Conservation (phyloP, 2,329 filamentous ascomycete genomes). For the Exophiala aquamarina region DNA sequence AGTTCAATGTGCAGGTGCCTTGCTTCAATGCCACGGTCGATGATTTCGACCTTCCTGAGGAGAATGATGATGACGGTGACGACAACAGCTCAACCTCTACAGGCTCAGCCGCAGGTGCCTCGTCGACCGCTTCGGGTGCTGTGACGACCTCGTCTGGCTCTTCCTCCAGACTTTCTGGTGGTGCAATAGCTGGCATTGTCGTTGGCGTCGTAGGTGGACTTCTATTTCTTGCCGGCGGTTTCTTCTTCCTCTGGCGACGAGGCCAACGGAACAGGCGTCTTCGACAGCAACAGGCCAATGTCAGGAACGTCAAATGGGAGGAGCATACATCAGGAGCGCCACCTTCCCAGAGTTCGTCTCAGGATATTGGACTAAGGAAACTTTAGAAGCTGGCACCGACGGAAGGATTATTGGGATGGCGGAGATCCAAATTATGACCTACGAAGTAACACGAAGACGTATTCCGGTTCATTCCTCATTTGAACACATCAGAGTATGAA, state of each 20-base stretch:
- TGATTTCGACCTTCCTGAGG: slow-evolving; percentile 31
- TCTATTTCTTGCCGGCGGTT: slow-evolving; percentile 2
- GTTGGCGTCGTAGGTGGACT: slow-evolving; percentile 20
- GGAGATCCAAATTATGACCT: too few relatives aligned
- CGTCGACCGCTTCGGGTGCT: slow-evolving; percentile 29
- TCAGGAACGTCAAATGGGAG: slow-evolving; percentile 23
- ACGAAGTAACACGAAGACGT: too few relatives aligned
- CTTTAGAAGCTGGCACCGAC: background rate
- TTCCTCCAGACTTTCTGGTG: slow-evolving; percentile 35
- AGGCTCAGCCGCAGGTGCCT: slow-evolving; percentile 23
- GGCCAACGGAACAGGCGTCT: slow-evolving; percentile 18
- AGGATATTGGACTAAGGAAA: background rate
- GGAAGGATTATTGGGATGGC: too few relatives aligned
- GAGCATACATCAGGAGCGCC: slow-evolving; percentile 3
- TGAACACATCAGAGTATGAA: background rate
- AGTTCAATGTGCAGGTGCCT: slow-evolving; percentile 43
- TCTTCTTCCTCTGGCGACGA: slow-evolving; percentile 19
- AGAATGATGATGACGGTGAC: slow-evolving; percentile 6
- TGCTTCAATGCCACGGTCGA: slow-evolving; percentile 49
- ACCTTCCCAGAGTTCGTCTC: background rate
- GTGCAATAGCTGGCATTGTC: slow-evolving; percentile 46
- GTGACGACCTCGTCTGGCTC: slow-evolving; percentile 19
- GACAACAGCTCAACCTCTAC: slow-evolving; percentile 6
- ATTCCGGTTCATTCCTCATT: too few relatives aligned
- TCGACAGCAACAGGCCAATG: slow-evolving; percentile 17